phyloP scores from a whole-genome alignment of 768 basidiomycete species.

The Rhodotorula babjevae region DNA sequence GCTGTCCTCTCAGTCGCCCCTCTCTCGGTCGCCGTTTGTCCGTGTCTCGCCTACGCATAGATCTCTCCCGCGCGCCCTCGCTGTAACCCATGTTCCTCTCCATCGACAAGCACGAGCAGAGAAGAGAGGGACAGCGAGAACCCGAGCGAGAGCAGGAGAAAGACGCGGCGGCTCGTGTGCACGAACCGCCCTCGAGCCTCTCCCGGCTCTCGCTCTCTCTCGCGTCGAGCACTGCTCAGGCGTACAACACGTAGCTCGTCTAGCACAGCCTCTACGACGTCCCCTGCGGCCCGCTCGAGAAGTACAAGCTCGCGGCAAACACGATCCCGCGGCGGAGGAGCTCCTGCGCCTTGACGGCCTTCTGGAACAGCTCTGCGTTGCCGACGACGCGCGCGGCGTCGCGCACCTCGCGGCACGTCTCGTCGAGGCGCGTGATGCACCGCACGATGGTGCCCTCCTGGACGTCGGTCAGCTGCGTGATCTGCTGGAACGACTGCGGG shows the following conservation, averaged over 20 bases:
- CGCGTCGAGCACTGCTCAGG: too few relatives aligned
- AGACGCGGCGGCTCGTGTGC: too few relatives aligned
- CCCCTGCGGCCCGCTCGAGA: constrained; percentile 4
- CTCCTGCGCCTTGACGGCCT: constrained; percentile 92
- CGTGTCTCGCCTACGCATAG: background rate
- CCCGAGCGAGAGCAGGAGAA: too few relatives aligned
- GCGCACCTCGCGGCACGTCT: constrained; percentile 91
- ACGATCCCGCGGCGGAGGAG: constrained; percentile 86
- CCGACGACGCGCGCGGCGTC: constrained; percentile 97
- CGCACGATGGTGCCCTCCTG: constrained; percentile 96
- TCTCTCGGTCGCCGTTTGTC: background rate
- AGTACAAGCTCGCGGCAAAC: constrained; percentile 33
- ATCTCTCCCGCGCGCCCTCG: background rate
- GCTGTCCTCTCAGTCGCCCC: background rate
- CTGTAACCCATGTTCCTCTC: background rate
- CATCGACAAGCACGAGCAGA: too few relatives aligned
- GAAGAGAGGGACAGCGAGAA: too few relatives aligned
- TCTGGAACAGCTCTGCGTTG: constrained; percentile 89
- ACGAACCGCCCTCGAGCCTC: too few relatives aligned
- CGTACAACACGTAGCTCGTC: too few relatives aligned
- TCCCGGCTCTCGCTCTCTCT: too few relatives aligned
- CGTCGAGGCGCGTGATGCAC: constrained; percentile 89
- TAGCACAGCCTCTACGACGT: background rate
- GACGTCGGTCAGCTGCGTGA: constrained; percentile 85
- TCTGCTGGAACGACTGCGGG: constrained; percentile 88